Evolutionary conservation across 2,329 filamentous ascomycete species (phyloP), one percentile per base, ranked within the genome.

Genomic region (Cladophialophora carrionii): DNA sequence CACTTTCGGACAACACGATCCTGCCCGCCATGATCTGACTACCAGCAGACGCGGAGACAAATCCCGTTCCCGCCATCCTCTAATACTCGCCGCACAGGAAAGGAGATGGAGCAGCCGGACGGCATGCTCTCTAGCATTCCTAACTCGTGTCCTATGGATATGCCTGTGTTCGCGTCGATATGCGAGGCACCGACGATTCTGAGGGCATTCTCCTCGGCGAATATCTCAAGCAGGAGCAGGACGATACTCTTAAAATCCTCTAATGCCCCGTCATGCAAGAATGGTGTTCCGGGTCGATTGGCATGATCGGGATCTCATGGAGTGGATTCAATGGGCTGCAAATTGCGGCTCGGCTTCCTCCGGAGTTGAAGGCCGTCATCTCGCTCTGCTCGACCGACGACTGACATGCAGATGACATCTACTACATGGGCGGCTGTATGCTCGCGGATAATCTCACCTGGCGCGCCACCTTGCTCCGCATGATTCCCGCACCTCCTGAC

Each of bases 101-200:
- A 41, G 12, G 34, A 17, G 34, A 41, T 41, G 34, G 34, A 17
- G 17, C 34, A 2, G 34, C 34, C 6, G 34, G 17, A 7, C 34
- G 34, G 34, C 12, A 41, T 17, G 34, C 34, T 41, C 34, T 41
- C 14, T 17, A 41, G 14, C 34, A 41, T 5, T 41, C 34, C 3
- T 65, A 65, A 17, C 22, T 65, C 26, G 63, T 54, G 2, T 37
- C 41, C 8, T 60, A 65, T n/a, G 63, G 63, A n/a, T 65, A 65
- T 41, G 63, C 63, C 1, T 65, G 63, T 43, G 63, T 59, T 9
- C 59, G 63, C 12, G 63, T 65, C 43, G 63, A 63, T 51, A 63
- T 65, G 63, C 59, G 63, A 12, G 63, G 63, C 12, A 22, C 53
- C 20, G 63, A 59, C 12, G 63, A 63, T 31, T 65, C 63, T 2